Evolutionary conservation across 768 basidiomycete genomes (phyloP), one percentile per base, ranked within the genome.

Genomic region (Boletus rufocinnamomeus): DNA sequence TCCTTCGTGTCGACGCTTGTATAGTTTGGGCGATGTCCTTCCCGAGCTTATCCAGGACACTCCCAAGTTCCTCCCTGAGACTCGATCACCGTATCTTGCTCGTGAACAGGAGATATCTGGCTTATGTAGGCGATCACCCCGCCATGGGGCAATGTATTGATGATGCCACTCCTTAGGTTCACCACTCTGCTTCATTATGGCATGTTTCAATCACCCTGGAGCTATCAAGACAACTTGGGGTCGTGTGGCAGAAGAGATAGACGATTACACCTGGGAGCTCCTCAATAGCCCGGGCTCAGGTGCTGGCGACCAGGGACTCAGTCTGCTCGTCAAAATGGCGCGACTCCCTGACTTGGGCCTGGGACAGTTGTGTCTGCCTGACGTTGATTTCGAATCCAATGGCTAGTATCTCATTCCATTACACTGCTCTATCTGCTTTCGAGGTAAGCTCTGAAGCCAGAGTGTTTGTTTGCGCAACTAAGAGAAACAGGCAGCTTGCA

Each of bases 91-190:
- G 1, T 75, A 76, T 61, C 77, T 85, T 28, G 63, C 69, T 44
- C 76, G 79, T 21, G 90, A 93, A 67, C 89, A 90, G 62, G 74
- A 79, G 54, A 80, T 92, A 50, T 92, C 91, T 61, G 91, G 90
- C 2, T 74, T 93, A 56, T 93, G 90, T 92, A 69, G 54, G 88
- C 13, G 14, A 53, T 77, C 6, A 10, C 11, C 13, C 23, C 16
- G 17, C 16, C 44, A 46, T 40, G 37, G 27, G 47, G 23, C 21
- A 14, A 43, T n/a, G 23, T n/a, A n/a, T 28, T 59, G 48, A 68
- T 38, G 10, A n/a, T 50, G 46, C 14, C 4, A 49, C 27, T 25
- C 38, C 49, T n/a, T 59, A 91, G 89, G 89, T 66, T 92, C 90
- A 0, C 80, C 88, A 0, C 73, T 92, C 34, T 92, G 90, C 72